These are phyloP conservation scores for Poa annua DNA, from an alignment of 176 grass and related monocot genomes.

Conservation along the genomic window DNA sequence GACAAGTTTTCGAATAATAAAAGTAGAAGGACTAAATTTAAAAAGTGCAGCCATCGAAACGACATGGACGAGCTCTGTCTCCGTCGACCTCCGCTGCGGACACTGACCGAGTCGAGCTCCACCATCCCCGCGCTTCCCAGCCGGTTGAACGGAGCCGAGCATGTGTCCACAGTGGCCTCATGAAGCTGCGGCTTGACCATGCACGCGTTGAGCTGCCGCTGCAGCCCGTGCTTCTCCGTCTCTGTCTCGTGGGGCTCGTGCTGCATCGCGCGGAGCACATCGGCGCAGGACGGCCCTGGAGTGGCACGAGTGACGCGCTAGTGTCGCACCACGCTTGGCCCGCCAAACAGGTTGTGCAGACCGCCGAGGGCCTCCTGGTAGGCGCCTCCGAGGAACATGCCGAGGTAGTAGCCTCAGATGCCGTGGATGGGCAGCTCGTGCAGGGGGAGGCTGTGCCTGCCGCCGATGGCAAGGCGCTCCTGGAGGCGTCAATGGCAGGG, in stretches of 20 bases:
- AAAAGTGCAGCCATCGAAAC: too few relatives aligned
- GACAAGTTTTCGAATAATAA: too few relatives aligned
- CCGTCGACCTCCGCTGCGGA: too few relatives aligned
- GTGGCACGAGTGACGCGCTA: constrained; percentile 74
- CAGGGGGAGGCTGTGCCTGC: constrained; percentile 69
- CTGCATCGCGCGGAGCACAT: constrained; percentile 90
- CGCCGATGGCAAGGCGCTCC: constrained; percentile 69
- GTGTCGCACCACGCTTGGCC: constrained; percentile 93
- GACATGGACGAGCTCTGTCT: too few relatives aligned
- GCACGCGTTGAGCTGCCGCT: too few relatives aligned
- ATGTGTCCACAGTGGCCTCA: too few relatives aligned
- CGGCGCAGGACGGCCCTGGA: constrained; percentile 69
- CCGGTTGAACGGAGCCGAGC: too few relatives aligned
- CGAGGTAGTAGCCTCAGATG: constrained; percentile 74
- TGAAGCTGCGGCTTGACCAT: too few relatives aligned
- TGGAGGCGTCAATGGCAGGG: constrained; percentile 55
- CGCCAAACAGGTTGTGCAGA: constrained; percentile 90
- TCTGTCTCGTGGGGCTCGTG: constrained; percentile 54
- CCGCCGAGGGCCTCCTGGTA: constrained; percentile 97
- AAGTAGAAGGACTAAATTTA: too few relatives aligned
- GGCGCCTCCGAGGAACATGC: constrained; percentile 96
- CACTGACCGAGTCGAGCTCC: too few relatives aligned
- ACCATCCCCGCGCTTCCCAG: too few relatives aligned
- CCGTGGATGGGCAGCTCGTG: constrained; percentile 62
- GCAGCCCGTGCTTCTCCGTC: too few relatives aligned